Percentiles rank a stretch among this genome's conserved stretches.
phyloP scores from a whole-genome alignment of 2,329 filamentous ascomycete genomes.

The Aspergillus sp. region DNA sequence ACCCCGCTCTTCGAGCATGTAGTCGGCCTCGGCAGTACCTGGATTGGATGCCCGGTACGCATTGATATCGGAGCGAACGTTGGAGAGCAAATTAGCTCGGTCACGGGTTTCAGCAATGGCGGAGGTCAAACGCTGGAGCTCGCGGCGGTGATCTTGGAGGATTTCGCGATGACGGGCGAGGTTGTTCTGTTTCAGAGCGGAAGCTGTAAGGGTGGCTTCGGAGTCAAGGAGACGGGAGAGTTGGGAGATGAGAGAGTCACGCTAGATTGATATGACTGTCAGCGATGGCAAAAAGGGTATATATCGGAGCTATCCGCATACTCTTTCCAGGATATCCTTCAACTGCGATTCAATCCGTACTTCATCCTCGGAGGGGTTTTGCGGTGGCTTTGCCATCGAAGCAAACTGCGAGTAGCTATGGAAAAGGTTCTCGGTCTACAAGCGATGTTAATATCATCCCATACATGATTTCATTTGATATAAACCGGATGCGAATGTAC shows the following conservation, averaged over 20 bases:
- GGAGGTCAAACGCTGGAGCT: conserved; percentile 69
- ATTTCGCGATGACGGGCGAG: conserved; percentile 87
- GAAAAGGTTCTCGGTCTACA: conserved; percentile 69
- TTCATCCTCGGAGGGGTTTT: conserved; percentile 83
- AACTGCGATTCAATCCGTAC: conserved; percentile 72
- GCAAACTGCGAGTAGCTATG: conserved; percentile 85
- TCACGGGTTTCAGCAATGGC: conserved; percentile 74
- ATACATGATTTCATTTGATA: too few species aligned
- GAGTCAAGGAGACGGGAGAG: conserved; percentile 88
- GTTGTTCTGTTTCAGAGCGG: conserved; percentile 95
- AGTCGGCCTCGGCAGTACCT: conserved; percentile 81
- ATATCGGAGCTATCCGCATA: conserved; percentile 3
- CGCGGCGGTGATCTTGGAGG: conserved; percentile 77
- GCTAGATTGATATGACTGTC: conserved; percentile 45
- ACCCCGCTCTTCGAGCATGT: conserved; percentile 88
- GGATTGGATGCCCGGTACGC: conserved; percentile 80
- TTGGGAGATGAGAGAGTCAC: conserved; percentile 75
- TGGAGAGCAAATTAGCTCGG: conserved; percentile 82
- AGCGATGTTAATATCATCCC: conserved; percentile 9
- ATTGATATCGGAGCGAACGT: conserved; percentile 87
- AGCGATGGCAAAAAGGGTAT: too few species aligned
- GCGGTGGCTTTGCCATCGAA: conserved; percentile 69
- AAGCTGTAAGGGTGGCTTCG: conserved; percentile 78
- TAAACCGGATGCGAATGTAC: background rate
- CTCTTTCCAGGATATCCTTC: conserved; percentile 68